These are phyloP conservation scores for Anthostomella pinea DNA, from an alignment of 2,329 filamentous ascomycete genomes.

Conservation along the genomic window DNA sequence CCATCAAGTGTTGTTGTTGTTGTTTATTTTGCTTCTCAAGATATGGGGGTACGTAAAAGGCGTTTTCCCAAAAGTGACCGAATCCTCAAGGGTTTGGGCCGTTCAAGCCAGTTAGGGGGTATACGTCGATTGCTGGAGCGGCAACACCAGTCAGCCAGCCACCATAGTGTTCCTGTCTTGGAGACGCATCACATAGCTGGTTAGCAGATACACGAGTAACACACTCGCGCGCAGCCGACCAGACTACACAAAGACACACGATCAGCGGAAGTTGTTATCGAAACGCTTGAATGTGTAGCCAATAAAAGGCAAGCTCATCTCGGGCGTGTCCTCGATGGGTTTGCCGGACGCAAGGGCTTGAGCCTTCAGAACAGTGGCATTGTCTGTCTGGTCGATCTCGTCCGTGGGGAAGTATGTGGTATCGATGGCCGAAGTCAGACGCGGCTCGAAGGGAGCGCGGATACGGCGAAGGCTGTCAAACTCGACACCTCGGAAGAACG, in stretches of 20 bases:
- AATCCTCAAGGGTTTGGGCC: too few relatives aligned
- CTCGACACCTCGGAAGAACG: constrained; percentile 95
- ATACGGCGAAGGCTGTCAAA: constrained; percentile 92
- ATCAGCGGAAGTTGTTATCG: constrained; percentile 64
- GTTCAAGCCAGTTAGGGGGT: too few relatives aligned
- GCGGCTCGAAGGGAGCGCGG: constrained; percentile 92
- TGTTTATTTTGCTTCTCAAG: too few relatives aligned
- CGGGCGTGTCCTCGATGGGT: constrained; percentile 73
- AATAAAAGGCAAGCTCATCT: constrained; percentile 95
- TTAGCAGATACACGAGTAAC: background rate
- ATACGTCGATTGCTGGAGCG: too few relatives aligned
- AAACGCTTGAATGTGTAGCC: constrained; percentile 99
- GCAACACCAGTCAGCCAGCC: too few relatives aligned
- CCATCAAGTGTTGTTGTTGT: too few relatives aligned
- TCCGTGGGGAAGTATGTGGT: constrained; percentile 99
- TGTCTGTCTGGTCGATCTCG: constrained; percentile 96
- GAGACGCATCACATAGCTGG: too few relatives aligned
- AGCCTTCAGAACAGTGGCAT: constrained; percentile 79
- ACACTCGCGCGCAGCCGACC: background rate
- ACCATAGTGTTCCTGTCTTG: too few relatives aligned
- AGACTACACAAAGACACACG: constrained; percentile 10
- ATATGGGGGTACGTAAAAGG: too few relatives aligned
- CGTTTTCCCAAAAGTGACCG: too few relatives aligned
- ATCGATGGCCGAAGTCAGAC: constrained; percentile 88
- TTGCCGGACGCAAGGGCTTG: constrained; percentile 71